phyloP scores from a whole-genome alignment of 768 basidiomycete species.

The Phlebiopsis flavidoalba region DNA sequence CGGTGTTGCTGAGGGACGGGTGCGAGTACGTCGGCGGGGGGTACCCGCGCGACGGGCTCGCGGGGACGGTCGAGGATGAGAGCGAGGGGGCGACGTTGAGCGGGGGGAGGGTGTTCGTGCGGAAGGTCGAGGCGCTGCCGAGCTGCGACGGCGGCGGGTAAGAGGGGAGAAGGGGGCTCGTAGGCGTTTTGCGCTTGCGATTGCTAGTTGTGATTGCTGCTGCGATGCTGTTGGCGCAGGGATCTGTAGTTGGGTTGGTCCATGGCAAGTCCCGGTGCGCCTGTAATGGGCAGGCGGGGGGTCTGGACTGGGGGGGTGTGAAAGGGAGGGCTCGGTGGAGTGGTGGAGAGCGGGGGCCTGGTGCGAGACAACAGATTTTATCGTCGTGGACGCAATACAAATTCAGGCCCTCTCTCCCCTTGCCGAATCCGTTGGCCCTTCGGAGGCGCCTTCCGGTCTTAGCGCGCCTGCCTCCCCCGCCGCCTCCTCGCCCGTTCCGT shows the following conservation, averaged over 20 bases:
- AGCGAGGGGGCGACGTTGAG: conserved; percentile 16
- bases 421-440: neutral
- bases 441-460: neutral
- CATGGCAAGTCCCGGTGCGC: neutral
- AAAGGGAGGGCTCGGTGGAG: neutral
- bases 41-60: conserved; percentile 16
- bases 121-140: conserved; percentile 31
- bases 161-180: no score
- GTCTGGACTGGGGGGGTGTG: neutral
- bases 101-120: conserved; percentile 40
- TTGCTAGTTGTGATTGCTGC: conserved; percentile 22
- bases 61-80: conserved; percentile 19
- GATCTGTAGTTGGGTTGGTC: neutral
- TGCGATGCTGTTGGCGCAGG: conserved; percentile 3
- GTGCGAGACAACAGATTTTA: neutral
- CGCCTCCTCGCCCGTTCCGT: neutral
- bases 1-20: conserved; percentile 28
- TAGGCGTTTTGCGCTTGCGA: conserved; percentile 34
- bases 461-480: neutral
- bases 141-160: conserved; percentile 39
- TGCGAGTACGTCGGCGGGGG: conserved; percentile 30
- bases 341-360: conserved; percentile 1
- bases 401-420: neutral
- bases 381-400: conserved; percentile 1
- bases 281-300: neutral